Conservation (phyloP, 345 rosid genomes). For the Linum trigynum region DNA sequence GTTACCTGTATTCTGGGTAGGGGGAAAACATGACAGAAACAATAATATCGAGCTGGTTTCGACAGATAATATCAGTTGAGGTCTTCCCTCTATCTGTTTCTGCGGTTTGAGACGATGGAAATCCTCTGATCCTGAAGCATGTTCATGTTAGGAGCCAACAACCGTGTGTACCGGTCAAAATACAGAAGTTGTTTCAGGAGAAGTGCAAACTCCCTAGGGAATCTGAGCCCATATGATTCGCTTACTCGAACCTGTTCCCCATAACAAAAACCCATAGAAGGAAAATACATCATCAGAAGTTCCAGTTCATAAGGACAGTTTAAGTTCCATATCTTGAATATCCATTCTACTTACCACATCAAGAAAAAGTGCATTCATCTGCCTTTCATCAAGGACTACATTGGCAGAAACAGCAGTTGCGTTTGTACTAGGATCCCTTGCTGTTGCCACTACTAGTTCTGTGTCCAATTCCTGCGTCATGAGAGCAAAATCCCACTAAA, state of each 20-base stretch:
- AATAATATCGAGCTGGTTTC: not conserved
- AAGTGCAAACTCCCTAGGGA: constrained; percentile 93
- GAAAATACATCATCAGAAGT: not conserved
- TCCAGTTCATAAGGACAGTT: no score
- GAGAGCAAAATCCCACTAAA: constrained; percentile 3
- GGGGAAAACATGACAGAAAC: not conserved
- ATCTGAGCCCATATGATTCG: constrained; percentile 80
- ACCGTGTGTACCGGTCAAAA: constrained; percentile 82
- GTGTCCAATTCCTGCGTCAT: constrained; percentile 72
- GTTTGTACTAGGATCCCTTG: constrained; percentile 50
- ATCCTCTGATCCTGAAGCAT: constrained; percentile 97
- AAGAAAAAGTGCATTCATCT: constrained; percentile 95
- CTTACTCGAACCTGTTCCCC: constrained; percentile 58
- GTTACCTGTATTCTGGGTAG: not conserved
- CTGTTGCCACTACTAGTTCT: constrained; percentile 78
- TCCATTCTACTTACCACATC: constrained; percentile 55
- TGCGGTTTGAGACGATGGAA: constrained; percentile 56
- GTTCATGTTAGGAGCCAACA: constrained; percentile 84
- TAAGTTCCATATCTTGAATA: no score
- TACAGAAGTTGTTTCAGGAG: constrained; percentile 96
- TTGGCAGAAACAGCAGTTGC: constrained; percentile 87
- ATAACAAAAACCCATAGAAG: not conserved
- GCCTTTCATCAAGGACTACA: constrained; percentile 76
- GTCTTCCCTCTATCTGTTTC: constrained; percentile 35
- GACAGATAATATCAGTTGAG: constrained; percentile 24